Conservation (phyloP, 1,284 basidiomycete species). For the Fereydounia khargensis region DNA sequence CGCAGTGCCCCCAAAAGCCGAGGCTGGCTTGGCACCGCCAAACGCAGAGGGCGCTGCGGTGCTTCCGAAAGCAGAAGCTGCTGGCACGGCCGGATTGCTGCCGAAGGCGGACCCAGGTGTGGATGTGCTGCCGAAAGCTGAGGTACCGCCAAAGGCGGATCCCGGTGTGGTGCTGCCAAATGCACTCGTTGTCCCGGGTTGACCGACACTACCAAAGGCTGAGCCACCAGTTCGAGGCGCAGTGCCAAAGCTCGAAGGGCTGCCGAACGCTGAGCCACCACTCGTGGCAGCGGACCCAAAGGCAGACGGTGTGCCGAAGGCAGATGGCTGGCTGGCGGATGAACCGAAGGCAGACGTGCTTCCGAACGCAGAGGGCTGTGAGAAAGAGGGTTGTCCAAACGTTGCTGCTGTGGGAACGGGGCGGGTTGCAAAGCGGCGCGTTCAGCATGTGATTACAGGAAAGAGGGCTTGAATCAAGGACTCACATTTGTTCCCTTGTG, state of each 20-base stretch:
- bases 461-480: too few relatives aligned
- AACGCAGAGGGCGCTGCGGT: constrained; percentile 9
- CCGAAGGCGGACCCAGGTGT: constrained; percentile 9
- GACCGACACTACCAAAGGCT: not conserved
- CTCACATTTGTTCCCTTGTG: constrained; percentile 4
- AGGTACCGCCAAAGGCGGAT: not conserved
- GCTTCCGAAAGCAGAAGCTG: not conserved
- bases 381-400: constrained; percentile 25
- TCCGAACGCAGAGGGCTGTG: constrained; percentile 21
- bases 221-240: not conserved
- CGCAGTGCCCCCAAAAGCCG: not conserved
- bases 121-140: constrained; percentile 1
- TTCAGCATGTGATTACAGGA: too few relatives aligned
- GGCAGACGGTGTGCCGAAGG: constrained; percentile 1
- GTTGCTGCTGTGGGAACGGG: not conserved
- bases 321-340: not conserved
- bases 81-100: too few relatives aligned
- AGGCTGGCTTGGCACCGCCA: not conserved
- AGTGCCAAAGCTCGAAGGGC: not conserved
- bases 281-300: not conserved
- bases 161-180: not conserved
- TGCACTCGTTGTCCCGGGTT: too few relatives aligned
- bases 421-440: not conserved
- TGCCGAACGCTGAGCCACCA: constrained; percentile 2
- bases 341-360: constrained; percentile 1